Evolutionary conservation across 108 stramenopile genomes (phyloP), one percentile per base, ranked within the genome.

Genomic region (Chaetoceros tenuissimus): DNA sequence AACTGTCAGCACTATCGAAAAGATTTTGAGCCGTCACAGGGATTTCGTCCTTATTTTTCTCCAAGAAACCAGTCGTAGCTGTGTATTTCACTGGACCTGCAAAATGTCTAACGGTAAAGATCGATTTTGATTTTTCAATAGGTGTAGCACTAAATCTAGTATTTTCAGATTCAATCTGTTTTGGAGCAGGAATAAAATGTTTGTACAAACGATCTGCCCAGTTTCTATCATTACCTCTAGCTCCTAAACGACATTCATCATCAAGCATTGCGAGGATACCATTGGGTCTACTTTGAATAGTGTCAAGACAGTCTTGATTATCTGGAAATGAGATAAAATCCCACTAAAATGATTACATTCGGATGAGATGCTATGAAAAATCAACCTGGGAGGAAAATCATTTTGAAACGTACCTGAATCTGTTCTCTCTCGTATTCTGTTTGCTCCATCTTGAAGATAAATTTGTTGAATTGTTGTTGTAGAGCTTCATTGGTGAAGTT

Each of bases 401-500:
- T 40, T 5, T 10, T 40, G 34, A 5, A 40, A 40, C 34, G 5
- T 40, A 40, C 34, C 34, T 40, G 34, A 10, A 94, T 94, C 31
- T 74, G 64, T 61, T 94, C 93, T 20, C 77, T 57, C 57, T 92
- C 86, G 70, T 99, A 99, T 71, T 96, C 94, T 57, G 87, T 89
- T 75, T 98, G 97, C 71, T 99, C 99, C 65, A 91, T 54, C 72
- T 96, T 97, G 87, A 99, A 99, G 31, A 99, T 97, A 60, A 94
- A 95, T 62, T 94, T 88, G 74, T 99, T 99, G 82, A 99, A 99
- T 72, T 98, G 97, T 65, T 98, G 97, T 79, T 99, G 99, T 46
- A 99, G 80, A 25, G 94, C 94, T 72, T 99, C 99, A 76, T 99
- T 99, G 18, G 98, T 95, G 67, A 83, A 99, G 89, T 99, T 99